Conservation (phyloP, 495 filamentous ascomycete species). For the Aspergillus indologenus region DNA sequence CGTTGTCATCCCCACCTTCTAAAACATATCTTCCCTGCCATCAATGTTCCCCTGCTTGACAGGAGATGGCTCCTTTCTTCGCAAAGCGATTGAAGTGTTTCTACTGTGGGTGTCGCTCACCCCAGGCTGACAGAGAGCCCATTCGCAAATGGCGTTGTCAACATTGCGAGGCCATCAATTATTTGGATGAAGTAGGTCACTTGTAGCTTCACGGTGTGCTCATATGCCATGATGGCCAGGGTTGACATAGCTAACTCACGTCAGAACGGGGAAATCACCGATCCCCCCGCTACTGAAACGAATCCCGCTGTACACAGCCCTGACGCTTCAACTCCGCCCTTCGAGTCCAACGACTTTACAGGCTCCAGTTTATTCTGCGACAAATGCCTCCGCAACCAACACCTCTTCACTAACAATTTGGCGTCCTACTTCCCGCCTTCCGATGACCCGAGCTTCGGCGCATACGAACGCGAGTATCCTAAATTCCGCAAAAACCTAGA, state of each 20-base stretch:
- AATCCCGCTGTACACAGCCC: slow-evolving; percentile 26
- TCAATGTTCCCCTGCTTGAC: slow-evolving; percentile 16
- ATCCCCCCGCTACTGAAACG: slow-evolving; percentile 66
- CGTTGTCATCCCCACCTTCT: slow-evolving; percentile 8
- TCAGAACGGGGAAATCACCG: slow-evolving; percentile 79
- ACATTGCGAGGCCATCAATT: slow-evolving; percentile 78
- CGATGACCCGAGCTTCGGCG: slow-evolving; percentile 59
- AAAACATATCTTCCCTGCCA: slow-evolving; percentile 8
- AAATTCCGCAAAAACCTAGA: slow-evolving; percentile 64
- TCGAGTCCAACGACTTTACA: slow-evolving; percentile 33
- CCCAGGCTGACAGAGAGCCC: slow-evolving; percentile 47
- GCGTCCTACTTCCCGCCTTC: slow-evolving; percentile 68
- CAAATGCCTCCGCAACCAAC: slow-evolving; percentile 79
- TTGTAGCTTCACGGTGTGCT: slow-evolving; percentile 2
- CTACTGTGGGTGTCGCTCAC: slow-evolving; percentile 67
- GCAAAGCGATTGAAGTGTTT: slow-evolving; percentile 63
- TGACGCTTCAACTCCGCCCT: slow-evolving; percentile 28
- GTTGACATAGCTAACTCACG: not conserved
- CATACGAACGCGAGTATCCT: slow-evolving; percentile 55
- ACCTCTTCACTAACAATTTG: slow-evolving; percentile 62
- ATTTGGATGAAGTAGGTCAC: slow-evolving; percentile 61
- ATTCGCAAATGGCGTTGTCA: slow-evolving; percentile 64
- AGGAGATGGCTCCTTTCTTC: slow-evolving; percentile 49
- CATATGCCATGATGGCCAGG: not conserved
- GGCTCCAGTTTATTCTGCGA: slow-evolving; percentile 66